Conservation (phyloP, 768 basidiomycete genomes). For the Suillus cothurnatus region DNA sequence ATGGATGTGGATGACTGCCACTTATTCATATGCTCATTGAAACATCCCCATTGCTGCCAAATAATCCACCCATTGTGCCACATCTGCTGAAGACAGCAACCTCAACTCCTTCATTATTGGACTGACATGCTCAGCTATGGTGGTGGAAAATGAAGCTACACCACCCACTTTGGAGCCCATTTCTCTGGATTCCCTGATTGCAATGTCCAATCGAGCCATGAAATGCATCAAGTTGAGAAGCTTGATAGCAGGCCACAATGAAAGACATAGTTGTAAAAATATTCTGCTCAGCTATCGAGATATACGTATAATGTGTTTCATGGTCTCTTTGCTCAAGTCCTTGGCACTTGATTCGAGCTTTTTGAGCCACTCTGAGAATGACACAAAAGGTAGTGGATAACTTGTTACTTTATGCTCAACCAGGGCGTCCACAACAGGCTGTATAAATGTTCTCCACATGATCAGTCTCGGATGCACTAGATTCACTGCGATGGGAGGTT, state of each 20-base stretch:
- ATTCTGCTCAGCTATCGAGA: neutral
- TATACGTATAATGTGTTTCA: slow-evolving; percentile 28
- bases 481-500: slow-evolving; percentile 21
- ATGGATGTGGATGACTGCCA: neutral
- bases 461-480: slow-evolving; percentile 28
- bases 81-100: slow-evolving; percentile 24
- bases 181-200: slow-evolving; percentile 3
- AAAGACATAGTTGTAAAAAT: neutral
- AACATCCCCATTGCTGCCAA: slow-evolving; percentile 31
- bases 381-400: slow-evolving; percentile 26
- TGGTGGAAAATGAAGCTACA: slow-evolving; percentile 22
- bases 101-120: slow-evolving; percentile 28
- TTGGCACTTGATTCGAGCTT: slow-evolving; percentile 14
- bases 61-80: slow-evolving; percentile 35
- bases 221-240: slow-evolving; percentile 28
- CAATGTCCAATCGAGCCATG: slow-evolving; percentile 19
- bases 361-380: slow-evolving; percentile 31
- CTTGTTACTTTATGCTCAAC: slow-evolving; percentile 5
- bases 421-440: slow-evolving; percentile 14
- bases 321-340: slow-evolving; percentile 20
- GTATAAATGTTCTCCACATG: slow-evolving; percentile 20
- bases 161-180: slow-evolving; percentile 5
- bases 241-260: slow-evolving; percentile 31
- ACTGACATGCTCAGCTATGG: slow-evolving; percentile 31
- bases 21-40: too few relatives aligned